Percentiles rank a stretch among this genome's conserved stretches.
phyloP scores from a whole-genome alignment of 306 rosid species.

The Luffa acutangula region DNA sequence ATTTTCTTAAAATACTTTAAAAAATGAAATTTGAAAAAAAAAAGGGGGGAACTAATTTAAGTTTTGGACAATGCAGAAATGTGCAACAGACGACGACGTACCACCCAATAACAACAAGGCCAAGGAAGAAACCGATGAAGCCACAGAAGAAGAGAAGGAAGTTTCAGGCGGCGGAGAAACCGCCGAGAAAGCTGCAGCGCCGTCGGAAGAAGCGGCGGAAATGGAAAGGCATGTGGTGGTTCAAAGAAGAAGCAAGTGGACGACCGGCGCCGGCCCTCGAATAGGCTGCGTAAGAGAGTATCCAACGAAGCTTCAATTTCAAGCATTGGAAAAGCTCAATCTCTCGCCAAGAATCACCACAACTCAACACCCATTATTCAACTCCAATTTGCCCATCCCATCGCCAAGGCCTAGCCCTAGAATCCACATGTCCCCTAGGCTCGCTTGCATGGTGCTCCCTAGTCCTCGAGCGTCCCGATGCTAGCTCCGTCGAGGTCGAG shows the following conservation, averaged over 20 bases:
- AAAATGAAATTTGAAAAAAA: background rate
- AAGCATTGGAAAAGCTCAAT: conserved; percentile 65
- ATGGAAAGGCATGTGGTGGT: background rate
- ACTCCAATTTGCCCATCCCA: conserved; percentile 36
- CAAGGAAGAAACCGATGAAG: background rate
- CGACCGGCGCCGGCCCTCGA: conserved; percentile 45
- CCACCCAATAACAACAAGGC: conserved; percentile 23
- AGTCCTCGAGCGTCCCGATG: conserved; percentile 27
- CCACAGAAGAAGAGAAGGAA: background rate
- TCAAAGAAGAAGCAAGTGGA: conserved; percentile 40
- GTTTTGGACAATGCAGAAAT: conserved; percentile 27
- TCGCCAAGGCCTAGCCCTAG: conserved; percentile 71
- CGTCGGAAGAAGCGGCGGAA: conserved; percentile 14
- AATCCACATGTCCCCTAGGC: conserved; percentile 53
- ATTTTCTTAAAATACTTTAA: too few species aligned
- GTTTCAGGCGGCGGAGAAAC: background rate
- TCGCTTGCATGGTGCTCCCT: conserved; percentile 42
- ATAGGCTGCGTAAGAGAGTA: conserved; percentile 61
- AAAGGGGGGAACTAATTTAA: background rate
- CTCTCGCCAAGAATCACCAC: conserved; percentile 39
- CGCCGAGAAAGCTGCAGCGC: conserved; percentile 2
- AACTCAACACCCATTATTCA: conserved; percentile 2
- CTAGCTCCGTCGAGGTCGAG: background rate
- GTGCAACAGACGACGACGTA: conserved; percentile 59
- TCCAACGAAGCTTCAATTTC: conserved; percentile 48